Base-by-base conservation (phyloP, 2,329 filamentous ascomycete species). In the Dactylonectria estremocensis region DNA sequence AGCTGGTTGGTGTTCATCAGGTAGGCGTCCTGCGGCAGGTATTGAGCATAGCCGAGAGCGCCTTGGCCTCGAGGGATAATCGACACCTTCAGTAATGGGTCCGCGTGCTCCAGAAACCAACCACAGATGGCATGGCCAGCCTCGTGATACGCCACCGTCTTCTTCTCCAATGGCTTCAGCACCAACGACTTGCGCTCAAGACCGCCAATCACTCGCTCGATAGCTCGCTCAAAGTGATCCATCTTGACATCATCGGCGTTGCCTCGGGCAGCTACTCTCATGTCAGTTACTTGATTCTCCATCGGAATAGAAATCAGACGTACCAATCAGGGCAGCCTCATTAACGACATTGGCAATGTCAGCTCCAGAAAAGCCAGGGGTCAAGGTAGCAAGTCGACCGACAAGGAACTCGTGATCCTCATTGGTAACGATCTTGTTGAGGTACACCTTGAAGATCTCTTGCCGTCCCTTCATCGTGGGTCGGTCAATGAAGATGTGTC, bases 331-430 rank as follows among this genome's bases (percentile, higher is more conserved):
- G 63, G 96, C 96, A 72, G 96, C 96, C 85, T 99, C 96, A 79
- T 99, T 99, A 75, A 97, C 95, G 79, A 95, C 97, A 82, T 99
- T 99, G 79, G 96, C 95, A 82, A 99, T 99, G 80, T 99, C 96
- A 54, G 96, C 96, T 83, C 96, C 96, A 63, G 95, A 95, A 82
- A 99, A 99, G 35, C 96, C 96, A 61, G 96, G 96, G 3, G 96
- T 99, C 73, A 99, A 86, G 50, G 96, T 95, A 61, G 96, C 91
- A 54, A 99, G 89, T 76, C 96, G 92, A 68, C 96, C 96, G 73
- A 94, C 92, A 52, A 99, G 86, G 78, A 94, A 92, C 46, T 97
- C 94, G 69, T 95, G 85, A 78, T 99, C 93, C 81, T 97, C 96
- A 68, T 92, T 90, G 28, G 95, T 98, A 61, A 97, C 93, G 77